Evolutionary conservation across 257 asterid species (phyloP).

Genomic region (Solanum phureja): DNA sequence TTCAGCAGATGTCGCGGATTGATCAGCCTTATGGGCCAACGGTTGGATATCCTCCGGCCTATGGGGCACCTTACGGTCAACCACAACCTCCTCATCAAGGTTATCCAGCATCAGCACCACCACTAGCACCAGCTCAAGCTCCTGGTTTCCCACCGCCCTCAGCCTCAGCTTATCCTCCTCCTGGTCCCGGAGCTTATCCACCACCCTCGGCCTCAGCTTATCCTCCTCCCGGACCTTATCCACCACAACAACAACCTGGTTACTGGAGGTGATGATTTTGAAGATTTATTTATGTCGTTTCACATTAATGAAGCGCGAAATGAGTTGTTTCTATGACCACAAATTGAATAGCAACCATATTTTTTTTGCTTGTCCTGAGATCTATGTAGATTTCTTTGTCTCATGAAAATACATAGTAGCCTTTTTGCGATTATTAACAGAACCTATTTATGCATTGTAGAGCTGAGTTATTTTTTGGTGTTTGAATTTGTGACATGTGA

Average conservation of each 20-base stretch:
- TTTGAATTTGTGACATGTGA: neutral
- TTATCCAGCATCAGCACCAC: neutral
- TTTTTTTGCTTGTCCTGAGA: neutral
- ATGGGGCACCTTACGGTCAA: slow-evolving; percentile 5
- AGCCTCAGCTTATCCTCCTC: slow-evolving; percentile 4
- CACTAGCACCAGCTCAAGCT: neutral
- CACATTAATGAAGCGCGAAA: neutral
- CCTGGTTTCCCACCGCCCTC: neutral
- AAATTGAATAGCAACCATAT: neutral
- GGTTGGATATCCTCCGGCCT: slow-evolving; percentile 19
- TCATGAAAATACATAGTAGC: neutral
- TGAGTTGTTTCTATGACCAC: neutral
- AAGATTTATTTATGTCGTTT: neutral
- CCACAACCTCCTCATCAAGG: slow-evolving; percentile 4
- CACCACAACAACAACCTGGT: slow-evolving; percentile 14
- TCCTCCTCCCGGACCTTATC: slow-evolving; percentile 23
- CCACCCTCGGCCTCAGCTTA: slow-evolving; percentile 11
- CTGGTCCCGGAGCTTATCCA: slow-evolving; percentile 14
- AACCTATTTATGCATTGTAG: neutral
- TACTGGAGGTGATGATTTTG: slow-evolving; percentile 30
- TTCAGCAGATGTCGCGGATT: slow-evolving; percentile 29
- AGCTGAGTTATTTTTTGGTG: neutral
- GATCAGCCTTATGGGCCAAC: slow-evolving; percentile 27
- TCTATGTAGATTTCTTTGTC: neutral
- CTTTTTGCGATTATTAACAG: neutral